These are phyloP conservation scores for Phytophthora rubi DNA, from an alignment of 352 stramenopile species.

Conservation along the genomic window DNA sequence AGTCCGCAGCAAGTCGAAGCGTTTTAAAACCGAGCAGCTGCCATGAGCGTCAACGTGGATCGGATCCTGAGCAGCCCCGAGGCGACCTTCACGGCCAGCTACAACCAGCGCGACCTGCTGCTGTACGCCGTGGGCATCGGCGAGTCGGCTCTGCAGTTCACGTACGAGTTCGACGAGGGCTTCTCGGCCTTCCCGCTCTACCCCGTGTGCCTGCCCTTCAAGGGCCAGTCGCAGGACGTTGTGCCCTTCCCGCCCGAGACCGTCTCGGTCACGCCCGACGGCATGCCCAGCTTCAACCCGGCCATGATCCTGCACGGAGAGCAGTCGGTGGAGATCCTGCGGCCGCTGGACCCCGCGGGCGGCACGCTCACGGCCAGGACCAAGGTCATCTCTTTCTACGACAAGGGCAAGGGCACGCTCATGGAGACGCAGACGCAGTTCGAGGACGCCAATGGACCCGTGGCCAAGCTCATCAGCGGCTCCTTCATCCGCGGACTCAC, in stretches of 20 bases:
- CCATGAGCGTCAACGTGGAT: conserved; percentile 68
- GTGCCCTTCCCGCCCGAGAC: conserved; percentile 87
- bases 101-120: conserved; percentile 92
- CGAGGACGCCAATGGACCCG: conserved; percentile 62
- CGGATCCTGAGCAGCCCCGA: conserved; percentile 64
- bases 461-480: conserved; percentile 78
- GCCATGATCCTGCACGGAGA: conserved; percentile 88
- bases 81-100: conserved; percentile 64
- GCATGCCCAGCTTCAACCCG: conserved; percentile 81
- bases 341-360: conserved; percentile 66
- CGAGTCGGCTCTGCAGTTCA: conserved; percentile 87
- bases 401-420: conserved; percentile 85
- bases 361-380: conserved; percentile 60
- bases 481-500: conserved; percentile 86
- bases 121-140: conserved; percentile 90
- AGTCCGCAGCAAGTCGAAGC: neutral
- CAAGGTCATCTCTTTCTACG: conserved; percentile 83
- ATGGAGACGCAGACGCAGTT: conserved; percentile 89
- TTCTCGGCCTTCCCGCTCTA: conserved; percentile 92
- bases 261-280: conserved; percentile 57
- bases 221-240: conserved; percentile 87
- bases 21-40: neutral
- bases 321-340: conserved; percentile 84
- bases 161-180: conserved; percentile 86
- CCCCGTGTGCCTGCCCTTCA: conserved; percentile 88